A percentile compares a stretch with the other conserved stretches of the same genome.
These are phyloP conservation scores for Ophiostoma fasciatum DNA, from an alignment of 2,329 filamentous ascomycete genomes.

Conservation along the genomic window DNA sequence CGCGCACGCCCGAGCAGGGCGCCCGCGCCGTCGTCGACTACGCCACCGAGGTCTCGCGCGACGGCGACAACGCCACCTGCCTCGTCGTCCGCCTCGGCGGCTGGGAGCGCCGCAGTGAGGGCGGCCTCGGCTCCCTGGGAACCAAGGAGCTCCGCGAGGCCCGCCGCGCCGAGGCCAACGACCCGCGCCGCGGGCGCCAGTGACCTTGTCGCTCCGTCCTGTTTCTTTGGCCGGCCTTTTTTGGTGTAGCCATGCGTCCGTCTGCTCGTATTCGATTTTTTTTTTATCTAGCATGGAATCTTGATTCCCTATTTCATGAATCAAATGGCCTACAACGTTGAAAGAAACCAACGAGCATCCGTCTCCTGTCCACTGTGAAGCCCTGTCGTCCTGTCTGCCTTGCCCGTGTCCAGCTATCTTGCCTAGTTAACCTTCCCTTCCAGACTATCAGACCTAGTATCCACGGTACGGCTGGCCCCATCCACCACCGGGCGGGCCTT, in stretches of 20 bases:
- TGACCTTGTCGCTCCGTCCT: conserved; percentile 13
- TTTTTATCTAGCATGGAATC: no score
- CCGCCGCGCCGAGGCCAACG: conserved; percentile 62
- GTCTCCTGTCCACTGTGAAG: no score
- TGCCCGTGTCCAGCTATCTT: no score
- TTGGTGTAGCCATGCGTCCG: no score
- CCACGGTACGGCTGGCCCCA: conserved; percentile 11
- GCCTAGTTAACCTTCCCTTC: no score
- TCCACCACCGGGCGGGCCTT: conserved; percentile 4
- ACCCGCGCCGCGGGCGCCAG: conserved; percentile 57
- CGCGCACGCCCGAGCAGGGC: conserved; percentile 76
- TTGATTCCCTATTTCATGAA: no score
- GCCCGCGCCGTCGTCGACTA: conserved; percentile 68
- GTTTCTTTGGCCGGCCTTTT: no score
- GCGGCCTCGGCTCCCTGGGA: conserved; percentile 74
- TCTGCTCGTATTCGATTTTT: no score
- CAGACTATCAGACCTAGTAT: no score
- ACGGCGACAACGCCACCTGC: conserved; percentile 55
- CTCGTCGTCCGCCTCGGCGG: conserved; percentile 52
- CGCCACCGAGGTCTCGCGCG: conserved; percentile 65
- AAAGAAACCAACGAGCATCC: no score
- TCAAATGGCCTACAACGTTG: no score
- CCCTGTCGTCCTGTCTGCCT: no score
- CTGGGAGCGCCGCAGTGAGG: conserved; percentile 62
- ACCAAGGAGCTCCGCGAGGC: conserved; percentile 87